Base-by-base conservation (phyloP, 1,139 yeast genomes). In the Williopsis jadinii region DNA sequence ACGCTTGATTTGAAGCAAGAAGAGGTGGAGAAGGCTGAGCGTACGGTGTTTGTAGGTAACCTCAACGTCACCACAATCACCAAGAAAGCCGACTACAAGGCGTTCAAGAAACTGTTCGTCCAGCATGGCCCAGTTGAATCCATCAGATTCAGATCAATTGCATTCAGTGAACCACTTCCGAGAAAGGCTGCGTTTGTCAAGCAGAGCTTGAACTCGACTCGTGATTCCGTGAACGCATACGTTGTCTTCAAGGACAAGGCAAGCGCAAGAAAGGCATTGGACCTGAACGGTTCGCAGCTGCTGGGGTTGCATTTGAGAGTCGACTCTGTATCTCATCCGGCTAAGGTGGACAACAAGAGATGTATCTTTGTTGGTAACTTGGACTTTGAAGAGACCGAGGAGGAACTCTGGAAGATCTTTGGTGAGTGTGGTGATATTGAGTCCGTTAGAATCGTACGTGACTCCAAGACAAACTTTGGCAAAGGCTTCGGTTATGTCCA, bases 401-500 rank as follows among this genome's bases (percentile, higher is more conserved):
- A 92, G 60, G 73, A 78, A 30, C 69, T 92, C 40, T 94, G 97
- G 95, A 73, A 70, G 45, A 87, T 84, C 61, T 94, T 94, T 64
- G 73, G 71, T 3, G 64, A 68, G 15, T 71, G 82, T 51, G 88
- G 87, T 37, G 75, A 75, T 34, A 82, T 94, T 41, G 96, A 88
- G 60, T 82, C 86, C 48, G 97, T 90, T 26, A 77, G 99, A 60
- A 73, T 94, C 41, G 77, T 94, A 30, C 79, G 99, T 58, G 98
- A 94, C 61, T 67, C 95, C 14, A 86, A 86, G 64, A 92, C 97
- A 28, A 92, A 94, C 56, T 70, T 92, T 48, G 99, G 98, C 52
- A 94, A 92, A 65, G 99, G 99, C 5, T 90, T 94, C 67, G 98
- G 96, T 5, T 85, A 88, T 61, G 88, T 94, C 30, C 97, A 92